Conservation (phyloP, 768 basidiomycete genomes). For the Phanerochaete sordida region DNA sequence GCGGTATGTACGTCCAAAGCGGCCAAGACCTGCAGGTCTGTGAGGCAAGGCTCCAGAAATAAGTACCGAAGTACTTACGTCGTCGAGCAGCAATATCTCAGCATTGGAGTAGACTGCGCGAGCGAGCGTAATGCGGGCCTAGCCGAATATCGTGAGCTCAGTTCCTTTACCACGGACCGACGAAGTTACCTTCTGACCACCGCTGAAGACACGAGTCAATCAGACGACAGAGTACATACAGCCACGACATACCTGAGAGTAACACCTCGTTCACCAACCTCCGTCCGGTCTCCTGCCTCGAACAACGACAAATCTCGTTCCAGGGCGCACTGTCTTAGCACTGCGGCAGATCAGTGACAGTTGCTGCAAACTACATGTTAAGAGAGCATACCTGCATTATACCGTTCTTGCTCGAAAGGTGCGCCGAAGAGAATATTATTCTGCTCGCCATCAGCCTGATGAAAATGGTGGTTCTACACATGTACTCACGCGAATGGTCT, state of each 20-base stretch:
- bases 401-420: slow-evolving; percentile 42
- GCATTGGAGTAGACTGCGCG: slow-evolving; percentile 58
- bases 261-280: slow-evolving; percentile 44
- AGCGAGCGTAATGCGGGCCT: slow-evolving; percentile 54
- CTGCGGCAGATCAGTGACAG: slow-evolving; percentile 11
- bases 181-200: slow-evolving; percentile 44
- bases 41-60: neutral
- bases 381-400: slow-evolving; percentile 32
- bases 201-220: slow-evolving; percentile 18
- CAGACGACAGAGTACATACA: neutral
- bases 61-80: slow-evolving; percentile 34
- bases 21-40: slow-evolving; percentile 31
- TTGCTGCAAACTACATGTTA: neutral
- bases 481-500: slow-evolving; percentile 55
- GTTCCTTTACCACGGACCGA: slow-evolving; percentile 24
- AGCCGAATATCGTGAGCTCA: neutral
- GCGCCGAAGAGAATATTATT: slow-evolving; percentile 52
- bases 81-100: slow-evolving; percentile 65
- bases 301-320: slow-evolving; percentile 29
- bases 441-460: slow-evolving; percentile 9
- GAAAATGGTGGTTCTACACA: neutral
- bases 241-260: slow-evolving; percentile 21
- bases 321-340: slow-evolving; percentile 34
- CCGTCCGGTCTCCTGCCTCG: slow-evolving; percentile 32
- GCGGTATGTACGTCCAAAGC: slow-evolving; percentile 50